A percentile compares a stretch with the other conserved stretches of the same genome.
Conservation (phyloP, 805 yeast genomes). For the Starmera caribaea region DNA sequence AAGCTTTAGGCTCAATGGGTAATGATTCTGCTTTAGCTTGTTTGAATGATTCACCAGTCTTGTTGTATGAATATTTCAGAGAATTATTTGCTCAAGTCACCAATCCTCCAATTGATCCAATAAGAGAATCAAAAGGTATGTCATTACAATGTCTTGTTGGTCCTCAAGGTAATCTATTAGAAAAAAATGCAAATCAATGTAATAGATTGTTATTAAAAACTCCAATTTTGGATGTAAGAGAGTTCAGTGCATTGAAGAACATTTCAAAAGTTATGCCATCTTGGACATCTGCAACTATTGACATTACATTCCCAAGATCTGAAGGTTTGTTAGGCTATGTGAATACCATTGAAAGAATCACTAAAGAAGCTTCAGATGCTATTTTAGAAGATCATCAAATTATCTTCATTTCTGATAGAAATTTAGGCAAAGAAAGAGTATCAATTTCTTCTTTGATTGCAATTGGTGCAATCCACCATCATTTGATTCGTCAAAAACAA, state of each 20-base stretch:
- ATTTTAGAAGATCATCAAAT: slow-evolving; percentile 69
- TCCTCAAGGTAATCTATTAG: slow-evolving; percentile 94
- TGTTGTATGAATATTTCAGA: slow-evolving; percentile 88
- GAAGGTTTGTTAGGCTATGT: slow-evolving; percentile 86
- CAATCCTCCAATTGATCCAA: slow-evolving; percentile 97
- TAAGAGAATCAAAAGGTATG: slow-evolving; percentile 95
- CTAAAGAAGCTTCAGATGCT: slow-evolving; percentile 79
- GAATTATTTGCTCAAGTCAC: slow-evolving; percentile 97
- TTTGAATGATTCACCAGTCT: slow-evolving; percentile 82
- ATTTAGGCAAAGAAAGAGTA: slow-evolving; percentile 49
- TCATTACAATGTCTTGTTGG: slow-evolving; percentile 94
- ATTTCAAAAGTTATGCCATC: slow-evolving; percentile 70
- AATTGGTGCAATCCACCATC: slow-evolving; percentile 96
- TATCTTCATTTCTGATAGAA: slow-evolving; percentile 67
- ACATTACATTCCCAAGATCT: slow-evolving; percentile 75
- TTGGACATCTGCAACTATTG: slow-evolving; percentile 78
- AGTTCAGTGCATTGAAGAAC: slow-evolving; percentile 65
- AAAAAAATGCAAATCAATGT: slow-evolving; percentile 88
- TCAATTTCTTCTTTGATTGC: slow-evolving; percentile 86
- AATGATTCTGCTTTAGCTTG: slow-evolving; percentile 95
- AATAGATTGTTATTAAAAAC: slow-evolving; percentile 75
- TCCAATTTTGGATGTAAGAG: slow-evolving; percentile 69
- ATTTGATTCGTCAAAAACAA: slow-evolving; percentile 88
- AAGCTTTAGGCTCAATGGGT: slow-evolving; percentile 97
- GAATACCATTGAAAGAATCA: slow-evolving; percentile 74